Base-by-base conservation (phyloP, 306 rosid species). In the Vigna trinervia region DNA sequence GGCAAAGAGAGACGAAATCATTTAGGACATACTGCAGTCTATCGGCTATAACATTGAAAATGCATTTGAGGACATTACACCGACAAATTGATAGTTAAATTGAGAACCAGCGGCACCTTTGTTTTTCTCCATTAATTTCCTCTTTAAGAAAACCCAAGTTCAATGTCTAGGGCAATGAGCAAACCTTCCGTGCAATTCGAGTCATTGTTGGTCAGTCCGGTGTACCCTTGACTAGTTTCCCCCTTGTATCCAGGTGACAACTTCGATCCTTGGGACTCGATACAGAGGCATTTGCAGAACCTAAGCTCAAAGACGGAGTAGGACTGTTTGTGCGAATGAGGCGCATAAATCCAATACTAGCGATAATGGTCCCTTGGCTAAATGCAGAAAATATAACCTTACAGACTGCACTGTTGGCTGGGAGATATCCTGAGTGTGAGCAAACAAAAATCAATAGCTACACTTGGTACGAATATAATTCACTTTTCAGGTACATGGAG, bases 401-500 rank as follows among this genome's bases (percentile, higher is more conserved):
- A 32, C 43, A 43, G 0, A 43, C 48, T 43, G n/a, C 38, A 28
- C 66, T 30, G 36, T 53, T n/a, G 8, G 28, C 26, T 17, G 61
- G 61, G 32, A 20, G 14, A 8, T 54, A 4, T 54, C 5, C 10
- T 20, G 30, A 28, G 60, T 54, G 32, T 3, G 60, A 8, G 32
- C 1, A 22, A 14, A 56, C 32, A 43, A 43, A 43, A 10, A 43
- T 43, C 41, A 36, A 36, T 6, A 45, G 50, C 50, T 12, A 11
- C 15, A 45, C 15, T 41, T 41, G 0, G 46, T 41, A 52, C 58
- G 11, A 8, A 56, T 53, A 22, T 20, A 56, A 52, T 52, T 52
- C 57, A 52, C 58, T 20, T 56, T 56, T 10, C 61, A 22, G 61
- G 8, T 9, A 9, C 38, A n/a, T 46, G 79, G 60, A 69, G 68